Conservation (phyloP, 2,329 filamentous ascomycete genomes). For the Colletotrichum liaoningense region DNA sequence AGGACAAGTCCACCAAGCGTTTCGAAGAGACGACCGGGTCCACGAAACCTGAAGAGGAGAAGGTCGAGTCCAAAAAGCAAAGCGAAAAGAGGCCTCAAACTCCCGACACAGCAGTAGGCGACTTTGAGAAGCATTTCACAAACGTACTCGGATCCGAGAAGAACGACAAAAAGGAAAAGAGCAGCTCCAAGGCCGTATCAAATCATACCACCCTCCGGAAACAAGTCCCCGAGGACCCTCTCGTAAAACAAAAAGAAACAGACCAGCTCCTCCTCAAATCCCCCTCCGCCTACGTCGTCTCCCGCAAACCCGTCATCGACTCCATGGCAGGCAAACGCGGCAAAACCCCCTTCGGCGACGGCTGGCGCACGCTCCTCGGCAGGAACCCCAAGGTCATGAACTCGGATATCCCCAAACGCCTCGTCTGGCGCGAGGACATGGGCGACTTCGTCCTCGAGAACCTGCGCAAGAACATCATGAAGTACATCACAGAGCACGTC, state of each 20-base stretch:
- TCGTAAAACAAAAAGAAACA: not conserved
- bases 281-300: slow-evolving; percentile 19
- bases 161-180: not conserved
- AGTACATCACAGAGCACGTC: slow-evolving; percentile 57
- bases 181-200: not conserved
- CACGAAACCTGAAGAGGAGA: no score
- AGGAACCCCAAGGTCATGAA: slow-evolving; percentile 3
- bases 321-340: slow-evolving; percentile 39
- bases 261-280: not conserved
- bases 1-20: no score
- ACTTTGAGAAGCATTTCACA: no score
- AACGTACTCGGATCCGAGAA: no score
- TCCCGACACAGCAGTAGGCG: rapidly evolving
- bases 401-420: slow-evolving; percentile 15
- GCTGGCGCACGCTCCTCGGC: slow-evolving; percentile 23
- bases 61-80: no score
- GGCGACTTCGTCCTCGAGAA: slow-evolving; percentile 60
- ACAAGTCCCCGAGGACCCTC: not conserved
- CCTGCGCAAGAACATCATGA: slow-evolving; percentile 59
- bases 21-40: no score
- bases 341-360: slow-evolving; percentile 27
- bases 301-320: slow-evolving; percentile 25
- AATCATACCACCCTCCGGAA: not conserved
- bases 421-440: slow-evolving; percentile 68
- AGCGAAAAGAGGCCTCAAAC: no score